Evolutionary conservation across 345 rosid species (phyloP), one percentile per base, ranked within the genome.

Genomic region (Alliaria petiolata): DNA sequence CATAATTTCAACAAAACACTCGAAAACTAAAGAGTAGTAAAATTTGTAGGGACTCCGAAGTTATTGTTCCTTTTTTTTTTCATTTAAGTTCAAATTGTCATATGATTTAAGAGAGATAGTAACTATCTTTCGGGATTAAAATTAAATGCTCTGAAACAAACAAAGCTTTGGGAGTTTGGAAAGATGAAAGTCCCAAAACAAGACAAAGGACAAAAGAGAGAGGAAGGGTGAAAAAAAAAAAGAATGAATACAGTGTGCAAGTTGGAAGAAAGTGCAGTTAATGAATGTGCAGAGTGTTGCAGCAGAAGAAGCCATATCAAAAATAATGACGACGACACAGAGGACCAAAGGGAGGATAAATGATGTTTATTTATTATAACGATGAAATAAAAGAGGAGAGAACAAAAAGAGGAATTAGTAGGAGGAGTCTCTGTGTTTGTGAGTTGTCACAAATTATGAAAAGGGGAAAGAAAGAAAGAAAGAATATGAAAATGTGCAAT

Each of bases 231-330:
- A n/a, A n/a, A n/a, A n/a, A n/a, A n/a, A n/a, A 3, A 16, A 3
- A 16, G 8, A 52, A 36, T 43, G 22, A 66, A n/a, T 35, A 75
- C n/a, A 54, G 59, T 36, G 40, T 58, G 62, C 45, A 35, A 53
- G 42, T 67, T 67, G 78, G 69, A 61, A 44, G 78, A 62, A 75
- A 75, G 74, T 61, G 75, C 19, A 69, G 68, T 76, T 68, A 76
- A 68, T 76, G 75, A 62, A 76, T 69, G 65, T 2, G 45, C 78
- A 74, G 78, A 68, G 64, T 35, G 65, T 75, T 35, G 74, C 70
- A 75, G 56, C 61, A 64, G 36, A 62, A n/a, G 68, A 71, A 62
- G 33, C 33, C 35, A 34, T 57, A 58, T 8, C 36, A 16, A 22
- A 20, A 35, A 28, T 17, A 54, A 46, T 26, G 65, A 57, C 14